phyloP scores from a whole-genome alignment of 2,329 filamentous ascomycete genomes.

The Sarocladium brachiariae region DNA sequence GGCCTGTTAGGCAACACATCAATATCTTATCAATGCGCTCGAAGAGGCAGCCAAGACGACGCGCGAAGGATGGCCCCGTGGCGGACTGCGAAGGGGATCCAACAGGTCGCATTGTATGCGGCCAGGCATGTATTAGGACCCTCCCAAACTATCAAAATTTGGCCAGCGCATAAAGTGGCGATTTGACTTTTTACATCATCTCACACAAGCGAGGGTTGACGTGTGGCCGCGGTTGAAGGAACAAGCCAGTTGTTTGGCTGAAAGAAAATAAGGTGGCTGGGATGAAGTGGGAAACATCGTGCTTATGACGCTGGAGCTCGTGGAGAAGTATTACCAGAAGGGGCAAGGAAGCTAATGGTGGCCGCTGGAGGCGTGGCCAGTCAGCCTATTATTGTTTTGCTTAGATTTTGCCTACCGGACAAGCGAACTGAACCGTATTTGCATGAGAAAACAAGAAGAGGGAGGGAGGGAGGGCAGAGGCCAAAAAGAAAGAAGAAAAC shows the following conservation, averaged over 20 bases:
- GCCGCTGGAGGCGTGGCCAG: not conserved
- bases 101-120: slow-evolving; percentile 3
- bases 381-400: not conserved
- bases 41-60: not conserved
- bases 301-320: not conserved
- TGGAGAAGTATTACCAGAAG: not conserved
- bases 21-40: not conserved
- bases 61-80: too few species aligned
- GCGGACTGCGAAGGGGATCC: not conserved
- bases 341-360: not conserved
- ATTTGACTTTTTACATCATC: slow-evolving; percentile 5
- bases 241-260: too few species aligned
- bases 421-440: too few species aligned
- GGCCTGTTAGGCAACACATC: not conserved
- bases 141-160: not conserved
- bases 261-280: too few species aligned
- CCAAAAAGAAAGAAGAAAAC: slow-evolving; percentile 2
- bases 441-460: too few species aligned
- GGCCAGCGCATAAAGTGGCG: slow-evolving; percentile 9
- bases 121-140: not conserved
- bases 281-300: not conserved
- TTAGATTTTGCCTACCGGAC: not conserved
- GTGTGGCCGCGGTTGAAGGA: too few species aligned
- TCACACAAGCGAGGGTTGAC: too few species aligned
- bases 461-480: not conserved